Conservation (phyloP, 2,329 filamentous ascomycete genomes). For the Talaromyces atroroseus region DNA sequence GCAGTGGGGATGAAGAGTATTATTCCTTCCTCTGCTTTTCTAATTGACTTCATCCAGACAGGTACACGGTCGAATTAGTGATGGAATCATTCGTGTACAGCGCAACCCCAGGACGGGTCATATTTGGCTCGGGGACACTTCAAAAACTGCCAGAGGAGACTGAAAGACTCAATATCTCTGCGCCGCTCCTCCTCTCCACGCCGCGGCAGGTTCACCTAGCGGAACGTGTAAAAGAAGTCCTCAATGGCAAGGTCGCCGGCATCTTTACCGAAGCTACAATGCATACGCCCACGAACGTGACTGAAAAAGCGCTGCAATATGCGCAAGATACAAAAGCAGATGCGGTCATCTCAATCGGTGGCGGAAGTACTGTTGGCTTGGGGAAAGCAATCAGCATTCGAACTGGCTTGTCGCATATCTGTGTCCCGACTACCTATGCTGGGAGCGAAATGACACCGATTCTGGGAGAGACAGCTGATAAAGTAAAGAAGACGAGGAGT, state of each 20-base stretch:
- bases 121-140: conserved; percentile 54
- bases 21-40: neutral
- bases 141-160: conserved; percentile 43
- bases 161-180: conserved; percentile 42
- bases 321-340: conserved; percentile 45
- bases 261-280: conserved; percentile 55
- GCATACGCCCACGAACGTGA: conserved; percentile 57
- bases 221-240: conserved; percentile 39
- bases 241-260: conserved; percentile 45
- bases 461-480: conserved; percentile 56
- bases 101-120: conserved; percentile 48
- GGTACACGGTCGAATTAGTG: neutral
- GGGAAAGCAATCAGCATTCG: conserved; percentile 53
- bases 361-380: conserved; percentile 58
- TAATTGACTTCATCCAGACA: neutral
- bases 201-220: conserved; percentile 47
- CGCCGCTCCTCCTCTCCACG: conserved; percentile 54
- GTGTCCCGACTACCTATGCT: conserved; percentile 58
- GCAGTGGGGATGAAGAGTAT: neutral
- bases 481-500: conserved; percentile 52
- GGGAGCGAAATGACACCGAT: conserved; percentile 62
- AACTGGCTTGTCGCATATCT: conserved; percentile 53
- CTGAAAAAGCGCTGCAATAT: conserved; percentile 51
- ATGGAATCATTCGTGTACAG: conserved; percentile 56
- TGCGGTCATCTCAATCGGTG: conserved; percentile 56